Evolutionary conservation across 768 basidiomycete species (phyloP), one percentile per base, ranked within the genome.

Genomic region (Macrolepiota fuliginosa): DNA sequence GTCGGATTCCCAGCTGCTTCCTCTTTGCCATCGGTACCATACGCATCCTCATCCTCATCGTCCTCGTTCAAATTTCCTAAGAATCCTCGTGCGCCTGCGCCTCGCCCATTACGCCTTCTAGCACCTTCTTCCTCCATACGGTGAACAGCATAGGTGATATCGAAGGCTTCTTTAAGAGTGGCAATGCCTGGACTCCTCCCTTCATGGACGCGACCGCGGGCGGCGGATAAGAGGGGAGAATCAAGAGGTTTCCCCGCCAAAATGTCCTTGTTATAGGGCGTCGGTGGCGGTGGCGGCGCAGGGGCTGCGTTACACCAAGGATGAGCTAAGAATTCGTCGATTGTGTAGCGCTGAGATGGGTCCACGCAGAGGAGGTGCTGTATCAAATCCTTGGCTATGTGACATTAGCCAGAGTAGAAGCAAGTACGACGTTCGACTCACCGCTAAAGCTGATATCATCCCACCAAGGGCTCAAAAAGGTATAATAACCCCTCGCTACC

Each of bases 401-500:
- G n/a, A 49, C 25, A 15, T 35, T n/a, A 54, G 57, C 47, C 32
- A 22, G 39, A 5, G 37, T 1, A 12, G 17, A 19, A n/a, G 35
- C 29, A n/a, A 25, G 29, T 10, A 36, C 57, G 50, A 52, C 9
- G 15, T 19, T 39, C 36, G 19, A 65, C 80, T 40, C 66, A 95
- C 94, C 92, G 61, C 87, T 83, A 63, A 78, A 71, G 63, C 89
- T 92, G 65, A 98, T 93, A 66, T 97, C 92, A 68, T 99, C 96
- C 97, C 97, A 99, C 94, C 98, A 99, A 1, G 97, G 97, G 68
- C 93, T 96, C 53, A 99, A 78, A 81, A 99, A 99, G 0, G 97
- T 98, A 73, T 98, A 99, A 72, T 97, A 91, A 4, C 97, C 97
- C 63, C 90, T 81, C 2, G 97, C 97, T 24, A 99, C 97, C 74